Evolutionary conservation across 805 yeast genomes (phyloP), one percentile per base, ranked within the genome.

Genomic region (Wickerhamiella allomyrinae): DNA sequence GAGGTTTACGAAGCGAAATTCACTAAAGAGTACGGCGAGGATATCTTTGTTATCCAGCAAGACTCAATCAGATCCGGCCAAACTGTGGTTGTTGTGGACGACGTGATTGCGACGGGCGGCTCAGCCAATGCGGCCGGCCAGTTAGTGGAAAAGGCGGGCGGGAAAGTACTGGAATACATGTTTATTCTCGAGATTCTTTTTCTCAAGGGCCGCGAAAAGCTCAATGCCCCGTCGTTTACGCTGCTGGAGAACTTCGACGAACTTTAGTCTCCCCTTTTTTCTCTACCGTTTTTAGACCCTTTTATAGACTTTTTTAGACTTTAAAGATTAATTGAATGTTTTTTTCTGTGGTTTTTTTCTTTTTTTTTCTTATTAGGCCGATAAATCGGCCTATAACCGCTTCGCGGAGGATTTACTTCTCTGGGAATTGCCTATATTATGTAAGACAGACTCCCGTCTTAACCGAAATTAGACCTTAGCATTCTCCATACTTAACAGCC

Each of bases 101-200:
- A 91, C 58, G 86, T 91, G 55, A 80, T 91, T 59, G 98, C 98
- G 39, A 91, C 98, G 29, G 97, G 97, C 48, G 99, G 99, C 31
- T 80, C 94, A 53, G 98, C 98, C 20, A 65, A 67, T 43, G 95
- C 93, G 46, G 97, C 97, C 34, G 96, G 94, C 46, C 79, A 84
- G 57, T 71, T 91, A 50, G 80, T 85, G 40, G 57, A 59, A 51
- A 65, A 71, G 60, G 69, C 77, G 47, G 76, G 77, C 43, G 95
- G 79, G 47, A 72, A 78, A 46, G 71, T 87, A 41, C 59, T 79
- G 41, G 94, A 86, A 64, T 91, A 76, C 61, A 67, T 79, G 49
- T 91, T 91, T 58, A 84, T 91, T 37, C 76, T 91, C 83, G 98
- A 91, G 67, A 76, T 91, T 56, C 89, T 84, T 57, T 91, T 89